Evolutionary conservation across 1,284 basidiomycete species (phyloP), one percentile per base, ranked within the genome.

Genomic region (Phenoliferia sp.): DNA sequence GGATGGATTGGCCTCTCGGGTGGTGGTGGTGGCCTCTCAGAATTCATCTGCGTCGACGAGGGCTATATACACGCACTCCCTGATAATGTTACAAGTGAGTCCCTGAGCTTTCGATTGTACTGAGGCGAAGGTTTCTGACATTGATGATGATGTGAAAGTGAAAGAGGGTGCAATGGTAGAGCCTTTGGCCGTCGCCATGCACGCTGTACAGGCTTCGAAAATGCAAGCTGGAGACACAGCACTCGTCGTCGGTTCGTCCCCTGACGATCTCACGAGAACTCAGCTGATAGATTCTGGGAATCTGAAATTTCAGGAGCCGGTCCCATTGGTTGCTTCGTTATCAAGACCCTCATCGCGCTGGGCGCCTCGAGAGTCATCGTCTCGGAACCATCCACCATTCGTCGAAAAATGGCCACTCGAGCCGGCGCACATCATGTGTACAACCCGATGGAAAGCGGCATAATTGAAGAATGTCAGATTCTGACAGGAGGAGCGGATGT

Each of bases 161-260:
- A 48, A 79, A 9, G 48, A 74, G 2, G 78, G 76, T n/a, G 77
- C 77, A 10, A 69, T 80, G 68, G 68, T 77, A 26, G 78, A 80
- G 66, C 79, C 79, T 0, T 67, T 80, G 1, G 73, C 79, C 0
- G 78, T 80, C 2, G 78, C 76, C 1, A 78, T 79, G 73, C 77
- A 79, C 48, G 78, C 78, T 1, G 74, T 79, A 35, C 76, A 78
- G 62, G 65, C 72, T 33, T 72, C 75, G 3, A 73, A 74, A 6
- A 73, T 79, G 63, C 70, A 73, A 58, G 60, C 72, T 5, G 77
- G 78, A 0, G 65, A 74, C 50, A 76, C 63, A 3, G 78, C 75
- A 5, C 75, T 80, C 32, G 73, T 80, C 15, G 64, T 77, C n/a
- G 59, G 61, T 62, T 22, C 52, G 19, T 29, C 12, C 31, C 22